Percentiles rank a stretch among this genome's conserved stretches.
Evolutionary conservation across 768 basidiomycete genomes (phyloP).

Genomic region (Leucosporidium creatinivorum): DNA sequence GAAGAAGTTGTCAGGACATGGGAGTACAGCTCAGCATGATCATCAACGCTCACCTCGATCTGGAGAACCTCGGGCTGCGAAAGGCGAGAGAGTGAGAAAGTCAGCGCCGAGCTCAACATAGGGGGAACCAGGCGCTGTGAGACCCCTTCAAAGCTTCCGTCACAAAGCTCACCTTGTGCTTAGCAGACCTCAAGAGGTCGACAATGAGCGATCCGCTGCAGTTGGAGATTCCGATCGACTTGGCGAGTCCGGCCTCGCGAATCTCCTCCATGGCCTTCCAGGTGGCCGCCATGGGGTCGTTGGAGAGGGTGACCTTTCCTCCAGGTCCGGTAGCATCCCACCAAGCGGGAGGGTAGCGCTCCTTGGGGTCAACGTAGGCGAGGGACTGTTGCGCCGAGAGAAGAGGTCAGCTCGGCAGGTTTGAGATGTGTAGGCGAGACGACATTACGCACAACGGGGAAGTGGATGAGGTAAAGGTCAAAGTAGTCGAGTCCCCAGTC

Average conservation of each 20-base stretch:
- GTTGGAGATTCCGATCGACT: constrained; percentile 80
- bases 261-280: constrained; percentile 77
- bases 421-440: no score
- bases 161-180: constrained; percentile 41
- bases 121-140: no score
- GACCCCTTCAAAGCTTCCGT: no score
- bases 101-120: no score
- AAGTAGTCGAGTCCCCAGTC: constrained; percentile 72
- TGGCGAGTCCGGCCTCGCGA: constrained; percentile 60
- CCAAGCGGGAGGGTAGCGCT: constrained; percentile 67
- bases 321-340: constrained; percentile 41
- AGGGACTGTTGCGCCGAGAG: neutral
- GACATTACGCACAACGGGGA: constrained; percentile 74
- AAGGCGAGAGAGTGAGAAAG: no score
- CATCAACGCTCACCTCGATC: constrained; percentile 53
- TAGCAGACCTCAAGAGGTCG: constrained; percentile 72
- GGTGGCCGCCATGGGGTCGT: constrained; percentile 69
- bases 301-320: constrained; percentile 44
- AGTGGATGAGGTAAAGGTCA: constrained; percentile 55
- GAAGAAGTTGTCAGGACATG: no score
- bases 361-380: neutral
- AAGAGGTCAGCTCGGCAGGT: neutral
- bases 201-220: constrained; percentile 62
- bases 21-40: no score
- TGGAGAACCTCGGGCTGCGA: constrained; percentile 51